A percentile compares a stretch with the other conserved stretches of the same genome.
These are phyloP conservation scores for Kodamaea sp. DNA, from an alignment of 1,139 yeast genomes.

Conservation along the genomic window DNA sequence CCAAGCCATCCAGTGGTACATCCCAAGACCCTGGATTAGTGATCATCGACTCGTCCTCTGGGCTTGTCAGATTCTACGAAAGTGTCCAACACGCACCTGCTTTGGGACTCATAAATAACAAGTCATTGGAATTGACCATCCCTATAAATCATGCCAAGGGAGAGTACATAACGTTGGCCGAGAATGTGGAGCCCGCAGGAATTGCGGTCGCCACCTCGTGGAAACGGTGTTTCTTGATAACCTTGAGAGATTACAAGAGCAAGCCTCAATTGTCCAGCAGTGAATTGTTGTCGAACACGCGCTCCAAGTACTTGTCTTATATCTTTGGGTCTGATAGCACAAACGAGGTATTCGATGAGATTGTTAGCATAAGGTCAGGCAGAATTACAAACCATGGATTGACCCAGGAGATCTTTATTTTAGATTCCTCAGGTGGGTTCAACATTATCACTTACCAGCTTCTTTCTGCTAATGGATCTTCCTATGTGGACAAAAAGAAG, in stretches of 20 bases:
- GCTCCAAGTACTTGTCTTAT: constrained; percentile 27
- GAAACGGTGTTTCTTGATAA: constrained; percentile 64
- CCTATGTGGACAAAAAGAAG: constrained; percentile 28
- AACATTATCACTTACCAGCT: constrained; percentile 34
- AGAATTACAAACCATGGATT: constrained; percentile 52
- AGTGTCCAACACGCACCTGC: constrained; percentile 70
- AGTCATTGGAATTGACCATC: constrained; percentile 36
- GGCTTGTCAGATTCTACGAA: constrained; percentile 63
- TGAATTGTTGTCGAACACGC: constrained; percentile 29
- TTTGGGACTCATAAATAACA: constrained; percentile 56
- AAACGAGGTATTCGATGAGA: constrained; percentile 39
- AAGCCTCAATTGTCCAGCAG: constrained; percentile 49
- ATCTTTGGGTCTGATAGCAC: constrained; percentile 25
- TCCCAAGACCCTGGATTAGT: constrained; percentile 68
- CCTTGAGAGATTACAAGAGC: constrained; percentile 70
- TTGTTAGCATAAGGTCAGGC: constrained; percentile 64
- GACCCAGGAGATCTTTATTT: constrained; percentile 42
- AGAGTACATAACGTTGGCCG: constrained; percentile 59
- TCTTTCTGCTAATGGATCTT: constrained; percentile 31
- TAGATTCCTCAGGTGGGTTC: constrained; percentile 48
- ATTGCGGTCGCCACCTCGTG: constrained; percentile 69
- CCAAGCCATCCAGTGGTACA: constrained; percentile 63
- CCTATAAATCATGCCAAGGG: constrained; percentile 41
- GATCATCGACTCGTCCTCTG: constrained; percentile 55
- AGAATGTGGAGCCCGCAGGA: constrained; percentile 76